Evolutionary conservation across 192 early-diverging fungal species (phyloP), one percentile per base, ranked within the genome.

Genomic region (Podila epicladia): DNA sequence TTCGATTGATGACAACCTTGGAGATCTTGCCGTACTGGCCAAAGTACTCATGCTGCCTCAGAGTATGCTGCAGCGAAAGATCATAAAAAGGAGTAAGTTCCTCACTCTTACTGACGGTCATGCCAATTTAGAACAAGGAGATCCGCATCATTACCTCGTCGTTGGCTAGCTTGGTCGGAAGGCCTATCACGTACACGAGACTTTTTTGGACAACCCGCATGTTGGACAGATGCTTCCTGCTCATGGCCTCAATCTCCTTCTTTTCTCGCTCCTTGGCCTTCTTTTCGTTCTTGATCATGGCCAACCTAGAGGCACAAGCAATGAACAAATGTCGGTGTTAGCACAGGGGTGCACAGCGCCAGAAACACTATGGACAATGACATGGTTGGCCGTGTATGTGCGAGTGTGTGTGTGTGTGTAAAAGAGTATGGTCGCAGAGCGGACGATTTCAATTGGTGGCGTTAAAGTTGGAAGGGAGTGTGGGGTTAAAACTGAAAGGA

Each of bases 21-120:
- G 89, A 88, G 67, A 99, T 97, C 74, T 96, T 97, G 61, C 98
- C 98, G 84, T 95, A 99, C 84, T 99, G 97, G 19, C 97, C 97
- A 91, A 99, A 99, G 79, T 97, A 97, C 32, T 99, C 96, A 61
- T 92, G 88, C 48, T 91, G 89, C 68, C 92, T 86, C 58, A 99
- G 82, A n/a, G 86, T 90, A 85, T 94, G 82, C 73, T 71, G 55
- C 49, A 61, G 31, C 20, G 48, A 65, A 65, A 65, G 6, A 8
- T 3, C 6, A 12, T 19, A 1, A 20, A 24, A 49, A 32, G n/a
- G 32, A 9, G 49, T 29, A 26, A n/a, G 29, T 9, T 28, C n/a
- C 19, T 38, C 28, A 22, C 13, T 29, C 22, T 9, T 37, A 7
- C 11, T 37, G 15, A 20, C 11, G n/a, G 35, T 15, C 33, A 33